Evolutionary conservation across 2,329 filamentous ascomycete species (phyloP).

Genomic region (Dendryphion nanum): DNA sequence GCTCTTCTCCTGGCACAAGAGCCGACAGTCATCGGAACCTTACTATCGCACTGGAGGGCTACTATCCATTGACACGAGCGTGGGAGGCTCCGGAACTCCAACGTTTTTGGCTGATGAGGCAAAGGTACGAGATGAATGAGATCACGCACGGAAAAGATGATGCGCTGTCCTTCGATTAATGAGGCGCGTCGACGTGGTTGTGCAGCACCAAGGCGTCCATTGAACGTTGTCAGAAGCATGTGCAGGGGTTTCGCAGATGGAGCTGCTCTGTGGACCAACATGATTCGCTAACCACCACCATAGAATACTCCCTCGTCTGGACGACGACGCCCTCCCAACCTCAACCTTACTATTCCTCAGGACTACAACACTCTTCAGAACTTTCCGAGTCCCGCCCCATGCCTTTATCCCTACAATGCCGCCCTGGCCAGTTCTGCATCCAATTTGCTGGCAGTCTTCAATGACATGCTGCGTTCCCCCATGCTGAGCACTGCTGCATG

Average conservation of each 20-base stretch:
- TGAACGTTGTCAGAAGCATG: slow-evolving; percentile 17
- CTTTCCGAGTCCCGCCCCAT: too few relatives aligned
- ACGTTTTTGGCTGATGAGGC: slow-evolving; percentile 11
- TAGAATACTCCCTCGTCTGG: slow-evolving; percentile 21
- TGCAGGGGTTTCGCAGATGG: slow-evolving; percentile 20
- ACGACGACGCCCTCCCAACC: slow-evolving; percentile 28
- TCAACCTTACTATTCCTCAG: slow-evolving; percentile 25
- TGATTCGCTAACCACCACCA: slow-evolving; percentile 31
- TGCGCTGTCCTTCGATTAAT: slow-evolving; percentile 30
- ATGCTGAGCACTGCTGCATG: slow-evolving; percentile 29
- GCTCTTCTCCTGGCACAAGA: slow-evolving; percentile 46
- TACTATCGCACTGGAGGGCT: slow-evolving; percentile 40
- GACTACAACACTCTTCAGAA: slow-evolving; percentile 16
- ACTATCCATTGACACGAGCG: slow-evolving; percentile 33
- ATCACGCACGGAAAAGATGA: slow-evolving; percentile 5
- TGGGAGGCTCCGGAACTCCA: slow-evolving; percentile 12
- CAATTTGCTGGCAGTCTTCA: slow-evolving; percentile 42
- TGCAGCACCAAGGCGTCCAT: slow-evolving; percentile 21
- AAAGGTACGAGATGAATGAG: slow-evolving; percentile 28
- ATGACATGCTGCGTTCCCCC: slow-evolving; percentile 44
- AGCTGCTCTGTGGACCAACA: slow-evolving; percentile 26
- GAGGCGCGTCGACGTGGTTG: slow-evolving; percentile 31
- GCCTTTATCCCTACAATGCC: slow-evolving; percentile 29
- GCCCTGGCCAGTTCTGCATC: slow-evolving; percentile 27
- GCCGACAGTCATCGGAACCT: slow-evolving; percentile 36